Percentiles rank a stretch among this genome's conserved stretches.
phyloP scores from a whole-genome alignment of 2,329 filamentous ascomycete genomes.

The Myotisia sp. region DNA sequence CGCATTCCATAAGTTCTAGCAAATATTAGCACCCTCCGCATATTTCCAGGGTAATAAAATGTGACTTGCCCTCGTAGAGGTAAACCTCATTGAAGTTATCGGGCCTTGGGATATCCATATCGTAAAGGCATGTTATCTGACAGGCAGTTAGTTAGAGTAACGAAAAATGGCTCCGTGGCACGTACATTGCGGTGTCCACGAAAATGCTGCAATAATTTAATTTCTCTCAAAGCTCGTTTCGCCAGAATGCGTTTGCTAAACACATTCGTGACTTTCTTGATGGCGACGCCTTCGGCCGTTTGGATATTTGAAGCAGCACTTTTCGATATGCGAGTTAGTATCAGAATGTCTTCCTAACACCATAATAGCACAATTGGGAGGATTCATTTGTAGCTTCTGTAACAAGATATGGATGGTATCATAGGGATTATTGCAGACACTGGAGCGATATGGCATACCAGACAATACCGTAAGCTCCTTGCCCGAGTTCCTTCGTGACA shows the following conservation, averaged over 20 bases:
- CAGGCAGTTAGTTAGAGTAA: constrained; percentile 18
- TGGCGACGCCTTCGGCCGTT: constrained; percentile 84
- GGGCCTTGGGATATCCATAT: constrained; percentile 96
- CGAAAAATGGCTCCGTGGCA: constrained; percentile 12
- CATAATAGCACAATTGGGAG: too few species aligned
- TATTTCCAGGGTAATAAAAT: not conserved
- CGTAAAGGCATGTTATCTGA: constrained; percentile 95
- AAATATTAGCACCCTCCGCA: constrained; percentile 14
- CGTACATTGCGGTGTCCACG: constrained; percentile 72
- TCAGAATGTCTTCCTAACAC: constrained; percentile 7
- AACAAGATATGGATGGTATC: constrained; percentile 2
- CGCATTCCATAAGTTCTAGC: constrained; percentile 95
- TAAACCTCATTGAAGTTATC: constrained; percentile 99
- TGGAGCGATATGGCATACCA: constrained; percentile 55
- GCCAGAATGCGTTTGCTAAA: constrained; percentile 99
- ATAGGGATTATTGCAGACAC: not conserved
- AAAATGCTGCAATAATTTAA: constrained; percentile 97
- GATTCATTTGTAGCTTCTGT: constrained; percentile 1
- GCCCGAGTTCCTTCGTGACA: constrained; percentile 94
- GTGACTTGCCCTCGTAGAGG: constrained; percentile 73
- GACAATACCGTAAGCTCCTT: constrained; percentile 96
- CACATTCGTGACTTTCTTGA: constrained; percentile 99
- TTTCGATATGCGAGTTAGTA: constrained; percentile 13
- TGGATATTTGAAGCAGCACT: constrained; percentile 87
- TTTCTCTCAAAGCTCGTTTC: constrained; percentile 93